A percentile compares a stretch with the other conserved stretches of the same genome.
Evolutionary conservation across 805 yeast species (phyloP).

Genomic region (Candida arabinofermentans): DNA sequence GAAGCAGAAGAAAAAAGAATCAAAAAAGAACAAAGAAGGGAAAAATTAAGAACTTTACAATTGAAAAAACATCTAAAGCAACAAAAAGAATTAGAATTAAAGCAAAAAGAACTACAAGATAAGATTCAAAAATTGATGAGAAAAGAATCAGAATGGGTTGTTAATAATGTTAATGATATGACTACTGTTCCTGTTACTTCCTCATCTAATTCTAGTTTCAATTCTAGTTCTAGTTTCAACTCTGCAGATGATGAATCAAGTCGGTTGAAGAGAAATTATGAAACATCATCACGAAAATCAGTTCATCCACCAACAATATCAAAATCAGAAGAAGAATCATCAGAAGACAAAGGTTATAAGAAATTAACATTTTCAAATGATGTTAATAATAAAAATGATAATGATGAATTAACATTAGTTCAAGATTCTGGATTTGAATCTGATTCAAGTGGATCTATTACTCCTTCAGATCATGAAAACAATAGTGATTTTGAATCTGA

Average conservation of each 20-base stretch:
- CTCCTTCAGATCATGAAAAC: background rate
- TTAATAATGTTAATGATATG: too few relatives aligned
- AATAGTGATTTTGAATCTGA: background rate
- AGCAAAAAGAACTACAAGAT: background rate
- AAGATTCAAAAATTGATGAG: conserved; percentile 5
- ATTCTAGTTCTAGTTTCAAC: background rate
- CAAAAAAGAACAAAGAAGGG: conserved; percentile 3
- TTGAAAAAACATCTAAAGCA: background rate
- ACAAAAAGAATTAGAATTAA: background rate
- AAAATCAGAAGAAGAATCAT: background rate
- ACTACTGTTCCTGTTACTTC: conserved; percentile 2
- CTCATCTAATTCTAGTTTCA: too few relatives aligned
- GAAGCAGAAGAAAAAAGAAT: background rate
- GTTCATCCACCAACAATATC: conserved; percentile 21
- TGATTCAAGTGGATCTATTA: background rate
- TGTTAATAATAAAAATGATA: background rate
- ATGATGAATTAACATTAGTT: too few relatives aligned
- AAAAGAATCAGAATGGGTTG: too few relatives aligned
- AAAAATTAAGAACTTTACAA: conserved; percentile 4
- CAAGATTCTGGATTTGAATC: background rate
- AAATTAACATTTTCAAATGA: background rate
- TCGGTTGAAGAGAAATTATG: conserved; percentile 22
- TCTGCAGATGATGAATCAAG: background rate
- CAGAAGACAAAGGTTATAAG: conserved; percentile 1
- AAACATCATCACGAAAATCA: conserved; percentile 24